Evolutionary conservation across 139 green algal genomes (phyloP).

Genomic region (Ettlia oleoabundans): DNA sequence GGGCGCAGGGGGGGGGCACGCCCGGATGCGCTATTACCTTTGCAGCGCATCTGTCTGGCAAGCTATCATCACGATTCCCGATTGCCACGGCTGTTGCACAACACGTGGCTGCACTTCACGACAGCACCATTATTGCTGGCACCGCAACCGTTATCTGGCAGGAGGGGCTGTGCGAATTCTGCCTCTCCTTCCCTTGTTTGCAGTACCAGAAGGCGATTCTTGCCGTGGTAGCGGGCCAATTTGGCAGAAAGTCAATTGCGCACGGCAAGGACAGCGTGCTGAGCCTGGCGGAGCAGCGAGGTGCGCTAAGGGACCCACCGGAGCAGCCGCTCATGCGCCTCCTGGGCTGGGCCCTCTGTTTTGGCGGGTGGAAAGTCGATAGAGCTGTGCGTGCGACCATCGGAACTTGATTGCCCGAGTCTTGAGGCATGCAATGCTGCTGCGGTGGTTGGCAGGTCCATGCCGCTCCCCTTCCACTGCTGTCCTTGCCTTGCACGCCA

Average conservation of each 20-base stretch:
- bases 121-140: too few species aligned
- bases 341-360: background rate
- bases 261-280: conserved; percentile 22
- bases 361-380: too few species aligned
- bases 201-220: conserved; percentile 36
- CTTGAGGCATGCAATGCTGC: background rate
- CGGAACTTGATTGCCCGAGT: background rate
- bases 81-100: too few species aligned
- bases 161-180: background rate
- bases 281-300: conserved; percentile 1
- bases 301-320: background rate
- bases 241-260: conserved; percentile 37
- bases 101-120: too few species aligned
- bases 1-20: too few species aligned
- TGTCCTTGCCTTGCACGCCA: background rate
- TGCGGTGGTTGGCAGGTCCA: background rate
- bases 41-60: too few species aligned
- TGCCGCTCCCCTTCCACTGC: background rate
- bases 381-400: too few species aligned
- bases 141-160: too few species aligned
- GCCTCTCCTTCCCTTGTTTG: background rate
- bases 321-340: background rate
- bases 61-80: too few species aligned
- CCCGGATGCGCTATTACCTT: too few species aligned
- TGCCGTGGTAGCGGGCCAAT: conserved; percentile 43